phyloP scores from a whole-genome alignment of 768 basidiomycete species.

The Tulasnella calospora region DNA sequence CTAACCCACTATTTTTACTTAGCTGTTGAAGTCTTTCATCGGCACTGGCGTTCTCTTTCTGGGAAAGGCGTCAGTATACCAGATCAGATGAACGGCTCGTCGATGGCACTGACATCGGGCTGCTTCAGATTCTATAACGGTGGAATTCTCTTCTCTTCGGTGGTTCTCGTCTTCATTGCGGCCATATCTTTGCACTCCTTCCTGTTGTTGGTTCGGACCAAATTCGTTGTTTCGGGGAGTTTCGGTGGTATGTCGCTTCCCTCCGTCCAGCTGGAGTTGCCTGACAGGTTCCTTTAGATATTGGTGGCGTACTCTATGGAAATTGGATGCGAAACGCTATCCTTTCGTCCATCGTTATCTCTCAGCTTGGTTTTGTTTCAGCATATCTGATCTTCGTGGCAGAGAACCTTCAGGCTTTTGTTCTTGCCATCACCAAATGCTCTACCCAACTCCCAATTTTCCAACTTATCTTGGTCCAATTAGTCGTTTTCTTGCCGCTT shows the following conservation, averaged over 20 bases:
- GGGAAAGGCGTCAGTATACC: slow-evolving; percentile 72
- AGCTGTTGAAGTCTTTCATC: slow-evolving; percentile 90
- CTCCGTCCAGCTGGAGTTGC: not conserved
- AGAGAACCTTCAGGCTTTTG: slow-evolving; percentile 84
- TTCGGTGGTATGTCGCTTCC: slow-evolving; percentile 66
- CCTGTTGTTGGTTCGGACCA: slow-evolving; percentile 80
- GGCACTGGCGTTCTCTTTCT: slow-evolving; percentile 95
- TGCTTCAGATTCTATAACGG: slow-evolving; percentile 82
- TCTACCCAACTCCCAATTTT: slow-evolving; percentile 58
- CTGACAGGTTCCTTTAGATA: slow-evolving; percentile 52
- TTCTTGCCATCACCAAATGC: slow-evolving; percentile 75
- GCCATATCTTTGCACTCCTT: slow-evolving; percentile 88
- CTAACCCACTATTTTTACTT: slow-evolving; percentile 19
- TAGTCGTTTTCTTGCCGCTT: slow-evolving; percentile 83
- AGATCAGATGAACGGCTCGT: not conserved
- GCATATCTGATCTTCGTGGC: slow-evolving; percentile 97
- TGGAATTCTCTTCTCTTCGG: slow-evolving; percentile 79
- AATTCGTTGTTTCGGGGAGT: slow-evolving; percentile 82
- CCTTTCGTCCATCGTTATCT: slow-evolving; percentile 77
- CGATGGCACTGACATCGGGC: slow-evolving; percentile 14
- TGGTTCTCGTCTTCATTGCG: slow-evolving; percentile 76
- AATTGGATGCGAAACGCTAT: slow-evolving; percentile 89
- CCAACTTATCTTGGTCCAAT: slow-evolving; percentile 74
- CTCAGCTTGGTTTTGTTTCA: slow-evolving; percentile 81
- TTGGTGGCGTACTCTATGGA: slow-evolving; percentile 88